Evolutionary conservation across 495 filamentous ascomycete species (phyloP).

Genomic region (Aspergillus heteromorphus): DNA sequence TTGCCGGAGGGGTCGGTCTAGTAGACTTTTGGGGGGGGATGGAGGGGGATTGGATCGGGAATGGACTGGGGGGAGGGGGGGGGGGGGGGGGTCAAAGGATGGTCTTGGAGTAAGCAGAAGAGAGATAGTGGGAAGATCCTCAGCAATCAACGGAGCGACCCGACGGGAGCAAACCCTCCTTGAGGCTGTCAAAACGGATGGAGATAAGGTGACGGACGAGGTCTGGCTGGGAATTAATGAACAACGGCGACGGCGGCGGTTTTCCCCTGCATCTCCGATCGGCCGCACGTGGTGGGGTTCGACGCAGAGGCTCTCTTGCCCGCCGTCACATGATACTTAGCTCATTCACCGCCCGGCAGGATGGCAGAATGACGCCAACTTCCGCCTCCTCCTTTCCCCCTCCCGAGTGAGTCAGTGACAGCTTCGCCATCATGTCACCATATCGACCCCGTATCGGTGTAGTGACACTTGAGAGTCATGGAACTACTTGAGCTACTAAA

Average conservation of each 20-base stretch:
- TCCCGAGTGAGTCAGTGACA: no score
- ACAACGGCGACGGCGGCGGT: background rate
- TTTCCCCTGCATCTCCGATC: slow-evolving; percentile 8
- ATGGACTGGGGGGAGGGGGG: slow-evolving; percentile 1
- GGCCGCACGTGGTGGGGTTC: slow-evolving; percentile 13
- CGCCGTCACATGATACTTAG: background rate
- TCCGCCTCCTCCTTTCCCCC: no score
- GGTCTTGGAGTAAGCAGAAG: slow-evolving; percentile 1
- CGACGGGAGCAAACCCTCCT: slow-evolving; percentile 7
- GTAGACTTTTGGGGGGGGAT: background rate
- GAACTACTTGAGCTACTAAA: background rate
- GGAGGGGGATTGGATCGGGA: background rate
- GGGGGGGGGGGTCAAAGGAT: background rate
- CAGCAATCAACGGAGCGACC: slow-evolving; percentile 11
- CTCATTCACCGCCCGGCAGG: slow-evolving; percentile 14
- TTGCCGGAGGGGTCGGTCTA: background rate
- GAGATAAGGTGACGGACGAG: background rate
- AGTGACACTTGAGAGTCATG: background rate
- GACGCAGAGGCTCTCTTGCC: slow-evolving; percentile 3
- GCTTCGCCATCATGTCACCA: no score
- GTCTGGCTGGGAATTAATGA: background rate
- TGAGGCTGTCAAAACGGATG: background rate
- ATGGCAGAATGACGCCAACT: slow-evolving; percentile 4
- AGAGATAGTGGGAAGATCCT: slow-evolving; percentile 1
- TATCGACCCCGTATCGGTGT: no score